Conservation (phyloP, 2,329 filamentous ascomycete genomes). For the Paracorniculantispora psalliotae region DNA sequence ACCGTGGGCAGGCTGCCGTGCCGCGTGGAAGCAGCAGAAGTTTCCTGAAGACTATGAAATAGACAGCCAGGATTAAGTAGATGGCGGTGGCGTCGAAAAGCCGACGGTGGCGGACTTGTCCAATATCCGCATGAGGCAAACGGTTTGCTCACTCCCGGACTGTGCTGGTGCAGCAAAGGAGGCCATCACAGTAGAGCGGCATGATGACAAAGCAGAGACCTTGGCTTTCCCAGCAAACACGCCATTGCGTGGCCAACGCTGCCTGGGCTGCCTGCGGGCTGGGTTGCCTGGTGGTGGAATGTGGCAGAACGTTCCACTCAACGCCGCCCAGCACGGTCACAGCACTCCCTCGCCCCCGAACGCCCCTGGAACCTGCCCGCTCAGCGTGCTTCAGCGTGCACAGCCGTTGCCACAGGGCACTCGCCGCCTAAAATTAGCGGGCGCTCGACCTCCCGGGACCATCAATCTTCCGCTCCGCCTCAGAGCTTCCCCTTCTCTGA, state of each 20-base stretch:
- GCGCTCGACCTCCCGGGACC: conserved; percentile 23
- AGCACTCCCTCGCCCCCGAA: conserved; percentile 3
- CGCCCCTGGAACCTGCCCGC: conserved; percentile 1
- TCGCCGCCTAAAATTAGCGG: conserved; percentile 17
- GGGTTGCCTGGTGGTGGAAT: conserved; percentile 21
- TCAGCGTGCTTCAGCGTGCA: background rate
- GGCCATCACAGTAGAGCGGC: background rate
- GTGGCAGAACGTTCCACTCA: conserved; percentile 28
- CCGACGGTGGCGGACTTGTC: background rate
- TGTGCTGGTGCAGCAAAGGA: no score
- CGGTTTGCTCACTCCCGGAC: background rate
- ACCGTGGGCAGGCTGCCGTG: background rate
- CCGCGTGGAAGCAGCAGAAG: background rate
- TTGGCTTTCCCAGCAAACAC: background rate
- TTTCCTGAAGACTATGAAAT: background rate
- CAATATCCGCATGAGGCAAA: background rate
- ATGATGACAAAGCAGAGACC: conserved; percentile 3
- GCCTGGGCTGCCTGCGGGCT: background rate
- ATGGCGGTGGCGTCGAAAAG: background rate
- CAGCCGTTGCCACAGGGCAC: conserved; percentile 9
- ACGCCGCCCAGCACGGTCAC: background rate
- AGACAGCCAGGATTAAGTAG: background rate
- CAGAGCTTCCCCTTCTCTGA: conserved; percentile 27
- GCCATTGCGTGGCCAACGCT: conserved; percentile 15
- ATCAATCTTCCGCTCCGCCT: conserved; percentile 33